A percentile compares a stretch with the other conserved stretches of the same genome.
phyloP scores from a whole-genome alignment of 352 stramenopile genomes.

The Elongisporangium prolatum region DNA sequence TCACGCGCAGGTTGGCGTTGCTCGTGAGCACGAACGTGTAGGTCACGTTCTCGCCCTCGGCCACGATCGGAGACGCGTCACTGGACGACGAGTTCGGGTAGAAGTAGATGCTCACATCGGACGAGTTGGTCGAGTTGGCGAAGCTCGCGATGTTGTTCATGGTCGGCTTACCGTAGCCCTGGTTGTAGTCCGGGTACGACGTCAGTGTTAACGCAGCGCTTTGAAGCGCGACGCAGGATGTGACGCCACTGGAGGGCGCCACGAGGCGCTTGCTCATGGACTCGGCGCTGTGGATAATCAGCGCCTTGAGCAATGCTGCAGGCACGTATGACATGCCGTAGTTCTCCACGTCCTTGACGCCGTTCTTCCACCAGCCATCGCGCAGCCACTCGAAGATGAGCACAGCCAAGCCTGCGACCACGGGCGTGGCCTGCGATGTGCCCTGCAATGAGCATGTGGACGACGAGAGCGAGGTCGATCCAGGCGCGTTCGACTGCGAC shows the following conservation, averaged over 20 bases:
- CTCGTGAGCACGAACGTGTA: constrained; percentile 57
- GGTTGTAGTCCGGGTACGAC: constrained; percentile 58
- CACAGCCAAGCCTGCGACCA: constrained; percentile 72
- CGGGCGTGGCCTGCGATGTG: constrained; percentile 82
- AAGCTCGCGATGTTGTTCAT: constrained; percentile 58
- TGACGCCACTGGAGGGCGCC: constrained; percentile 30
- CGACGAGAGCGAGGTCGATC: constrained; percentile 34
- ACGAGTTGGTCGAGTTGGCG: constrained; percentile 5
- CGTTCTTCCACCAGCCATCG: constrained; percentile 77
- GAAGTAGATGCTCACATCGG: constrained; percentile 32
- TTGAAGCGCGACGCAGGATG: constrained; percentile 51
- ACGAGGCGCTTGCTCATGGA: constrained; percentile 48
- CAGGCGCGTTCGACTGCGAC: constrained; percentile 45
- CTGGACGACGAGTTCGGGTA: constrained; percentile 43
- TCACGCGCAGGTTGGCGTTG: constrained; percentile 55
- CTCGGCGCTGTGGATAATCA: constrained; percentile 77
- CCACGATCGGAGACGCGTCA: constrained; percentile 44
- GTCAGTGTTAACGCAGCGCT: constrained; percentile 19
- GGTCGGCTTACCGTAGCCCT: constrained; percentile 74
- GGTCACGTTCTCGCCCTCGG: constrained; percentile 32
- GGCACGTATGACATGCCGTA: constrained; percentile 56
- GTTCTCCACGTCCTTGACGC: constrained; percentile 33
- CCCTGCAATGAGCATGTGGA: constrained; percentile 48
- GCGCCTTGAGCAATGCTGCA: constrained; percentile 75
- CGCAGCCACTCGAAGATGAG: constrained; percentile 86